phyloP scores from a whole-genome alignment of 106 monocot species.

The Acanthochlamys bracteata region DNA sequence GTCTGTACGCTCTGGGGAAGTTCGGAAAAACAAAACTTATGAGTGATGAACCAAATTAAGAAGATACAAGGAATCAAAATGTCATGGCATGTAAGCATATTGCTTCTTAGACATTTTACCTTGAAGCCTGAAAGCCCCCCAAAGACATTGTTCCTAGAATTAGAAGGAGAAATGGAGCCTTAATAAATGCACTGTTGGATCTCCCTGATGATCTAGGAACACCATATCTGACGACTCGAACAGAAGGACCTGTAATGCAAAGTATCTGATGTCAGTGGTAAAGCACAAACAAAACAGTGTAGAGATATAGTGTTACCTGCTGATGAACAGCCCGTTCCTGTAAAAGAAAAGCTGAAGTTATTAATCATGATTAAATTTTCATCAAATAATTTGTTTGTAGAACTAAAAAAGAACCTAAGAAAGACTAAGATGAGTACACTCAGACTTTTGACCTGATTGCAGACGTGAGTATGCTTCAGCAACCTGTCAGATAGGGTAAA shows the following conservation, averaged over 20 bases:
- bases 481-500: constrained; percentile 51
- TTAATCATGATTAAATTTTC: too few relatives aligned
- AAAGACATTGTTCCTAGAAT: constrained; percentile 51
- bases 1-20: too few relatives aligned
- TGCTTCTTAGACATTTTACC: constrained; percentile 15
- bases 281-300: not conserved
- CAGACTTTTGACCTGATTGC: constrained; percentile 26
- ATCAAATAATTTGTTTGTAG: too few relatives aligned
- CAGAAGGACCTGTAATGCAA: constrained; percentile 17
- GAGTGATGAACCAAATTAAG: too few relatives aligned
- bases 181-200: constrained; percentile 29
- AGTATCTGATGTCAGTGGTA: too few relatives aligned
- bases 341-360: not conserved
- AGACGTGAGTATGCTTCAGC: constrained; percentile 61
- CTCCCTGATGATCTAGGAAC: constrained; percentile 24
- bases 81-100: not conserved
- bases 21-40: too few relatives aligned
- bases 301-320: constrained; percentile 18
- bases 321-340: constrained; percentile 22
- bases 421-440: too few relatives aligned
- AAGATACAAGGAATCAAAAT: not conserved
- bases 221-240: constrained; percentile 54
- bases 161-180: constrained; percentile 59
- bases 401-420: too few relatives aligned
- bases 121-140: constrained; percentile 42